Conservation (phyloP, 257 asterid species). For the Przewalskia tangutica region DNA sequence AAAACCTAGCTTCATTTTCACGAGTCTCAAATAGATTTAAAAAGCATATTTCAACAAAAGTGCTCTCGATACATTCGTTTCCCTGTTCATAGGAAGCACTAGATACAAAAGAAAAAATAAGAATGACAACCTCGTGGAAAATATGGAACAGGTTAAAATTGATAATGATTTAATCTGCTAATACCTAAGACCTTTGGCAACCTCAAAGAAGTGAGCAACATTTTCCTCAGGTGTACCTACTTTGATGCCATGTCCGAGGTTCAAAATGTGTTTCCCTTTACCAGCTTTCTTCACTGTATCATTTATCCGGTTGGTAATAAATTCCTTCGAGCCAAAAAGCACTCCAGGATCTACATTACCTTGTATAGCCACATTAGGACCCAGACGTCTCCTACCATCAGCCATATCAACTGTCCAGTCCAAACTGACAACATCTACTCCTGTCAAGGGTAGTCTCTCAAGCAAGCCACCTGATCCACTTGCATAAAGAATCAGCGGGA, state of each 20-base stretch:
- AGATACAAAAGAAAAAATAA: constrained; percentile 8
- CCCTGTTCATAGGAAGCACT: neutral
- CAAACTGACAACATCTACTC: constrained; percentile 89
- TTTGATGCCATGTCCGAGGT: constrained; percentile 93
- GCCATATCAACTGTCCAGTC: constrained; percentile 99
- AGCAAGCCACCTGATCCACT: constrained; percentile 99
- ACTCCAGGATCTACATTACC: constrained; percentile 97
- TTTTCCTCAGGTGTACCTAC: constrained; percentile 98
- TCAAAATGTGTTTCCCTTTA: constrained; percentile 80
- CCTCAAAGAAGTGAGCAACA: constrained; percentile 96
- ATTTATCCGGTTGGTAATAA: constrained; percentile 67
- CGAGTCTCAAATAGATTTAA: neutral
- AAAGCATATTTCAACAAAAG: neutral
- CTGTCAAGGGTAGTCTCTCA: constrained; percentile 86
- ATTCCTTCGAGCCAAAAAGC: constrained; percentile 91
- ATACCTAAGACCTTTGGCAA: constrained; percentile 82
- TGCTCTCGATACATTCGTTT: neutral
- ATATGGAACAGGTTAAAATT: neutral
- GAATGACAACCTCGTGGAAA: constrained; percentile 13
- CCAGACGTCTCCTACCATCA: constrained; percentile 79
- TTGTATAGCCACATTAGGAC: constrained; percentile 77
- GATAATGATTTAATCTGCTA: constrained; percentile 13
- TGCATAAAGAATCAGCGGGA: constrained; percentile 79
- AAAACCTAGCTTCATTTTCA: neutral
- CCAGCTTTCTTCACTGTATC: constrained; percentile 94